phyloP scores from a whole-genome alignment of 1,139 yeast species.

The Candida anutae region DNA sequence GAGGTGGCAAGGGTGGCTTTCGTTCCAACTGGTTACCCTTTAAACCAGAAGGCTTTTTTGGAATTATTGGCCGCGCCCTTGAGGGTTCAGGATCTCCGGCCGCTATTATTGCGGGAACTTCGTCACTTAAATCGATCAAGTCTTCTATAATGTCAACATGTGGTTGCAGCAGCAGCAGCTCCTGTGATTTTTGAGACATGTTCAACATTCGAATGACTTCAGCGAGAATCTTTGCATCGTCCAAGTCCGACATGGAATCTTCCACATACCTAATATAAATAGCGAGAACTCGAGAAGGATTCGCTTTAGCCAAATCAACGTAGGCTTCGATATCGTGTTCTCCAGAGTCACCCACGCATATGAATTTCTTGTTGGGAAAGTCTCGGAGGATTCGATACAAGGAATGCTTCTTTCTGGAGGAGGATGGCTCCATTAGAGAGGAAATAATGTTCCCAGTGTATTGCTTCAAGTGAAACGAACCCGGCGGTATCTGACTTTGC shows the following conservation, averaged over 20 bases:
- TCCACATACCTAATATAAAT: slow-evolving; percentile 80
- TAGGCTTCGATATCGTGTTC: slow-evolving; percentile 94
- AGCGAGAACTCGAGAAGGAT: slow-evolving; percentile 59
- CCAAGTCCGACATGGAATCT: slow-evolving; percentile 51
- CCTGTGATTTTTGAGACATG: slow-evolving; percentile 1
- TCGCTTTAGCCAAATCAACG: slow-evolving; percentile 53
- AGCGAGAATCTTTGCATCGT: slow-evolving; percentile 32
- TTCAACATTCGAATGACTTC: slow-evolving; percentile 22
- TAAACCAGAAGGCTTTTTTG: slow-evolving; percentile 30
- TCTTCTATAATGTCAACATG: slow-evolving; percentile 17
- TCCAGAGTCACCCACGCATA: slow-evolving; percentile 91
- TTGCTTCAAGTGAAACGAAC: slow-evolving; percentile 79
- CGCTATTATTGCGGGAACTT: not conserved
- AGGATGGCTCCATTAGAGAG: slow-evolving; percentile 80
- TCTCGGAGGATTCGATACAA: slow-evolving; percentile 60
- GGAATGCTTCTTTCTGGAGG: slow-evolving; percentile 66
- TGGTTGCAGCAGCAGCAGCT: no score
- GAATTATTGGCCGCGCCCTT: slow-evolving; percentile 32
- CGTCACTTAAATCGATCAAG: slow-evolving; percentile 29
- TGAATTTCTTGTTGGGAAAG: slow-evolving; percentile 69
- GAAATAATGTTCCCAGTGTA: slow-evolving; percentile 75
- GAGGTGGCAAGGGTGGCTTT: slow-evolving; percentile 18
- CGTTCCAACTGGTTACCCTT: slow-evolving; percentile 14
- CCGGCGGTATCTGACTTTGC: slow-evolving; percentile 53
- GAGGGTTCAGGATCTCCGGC: slow-evolving; percentile 8